Evolutionary conservation across 345 rosid species (phyloP).

Genomic region (Gynandropsis gynandra): DNA sequence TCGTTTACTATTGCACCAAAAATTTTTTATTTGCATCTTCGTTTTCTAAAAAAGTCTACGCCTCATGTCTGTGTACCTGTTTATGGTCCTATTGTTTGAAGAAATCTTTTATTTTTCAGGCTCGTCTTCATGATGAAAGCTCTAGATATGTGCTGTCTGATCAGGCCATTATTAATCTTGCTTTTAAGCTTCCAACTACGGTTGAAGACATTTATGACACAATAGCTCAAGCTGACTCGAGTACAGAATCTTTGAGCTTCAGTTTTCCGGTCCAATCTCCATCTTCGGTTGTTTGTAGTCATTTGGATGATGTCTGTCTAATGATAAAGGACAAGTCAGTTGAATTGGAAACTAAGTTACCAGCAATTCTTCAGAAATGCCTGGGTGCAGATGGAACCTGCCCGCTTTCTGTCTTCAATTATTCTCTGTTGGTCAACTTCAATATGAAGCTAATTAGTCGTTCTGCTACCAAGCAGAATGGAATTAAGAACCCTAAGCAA

Average conservation of each 20-base stretch:
- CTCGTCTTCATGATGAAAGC: constrained; percentile 94
- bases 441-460: constrained; percentile 34
- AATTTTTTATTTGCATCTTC: neutral
- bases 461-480: constrained; percentile 42
- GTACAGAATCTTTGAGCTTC: constrained; percentile 36
- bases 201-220: constrained; percentile 36
- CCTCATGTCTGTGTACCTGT: too few species aligned
- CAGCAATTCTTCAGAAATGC: constrained; percentile 52
- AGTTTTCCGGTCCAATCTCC: constrained; percentile 45
- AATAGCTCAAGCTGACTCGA: constrained; percentile 53
- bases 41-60: neutral
- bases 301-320: constrained; percentile 44
- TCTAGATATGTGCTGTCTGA: constrained; percentile 73
- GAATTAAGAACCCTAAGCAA: constrained; percentile 42
- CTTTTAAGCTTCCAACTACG: constrained; percentile 40
- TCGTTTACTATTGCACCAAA: neutral
- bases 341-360: constrained; percentile 38
- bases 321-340: constrained; percentile 37
- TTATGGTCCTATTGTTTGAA: too few species aligned
- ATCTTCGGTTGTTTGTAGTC: constrained; percentile 64
- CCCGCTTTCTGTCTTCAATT: constrained; percentile 61
- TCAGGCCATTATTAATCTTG: constrained; percentile 64
- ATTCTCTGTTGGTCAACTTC: constrained; percentile 51
- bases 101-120: constrained; percentile 34
- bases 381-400: constrained; percentile 74